These are phyloP conservation scores for Haberlea rhodopensis DNA, from an alignment of 257 asterid species.

Conservation along the genomic window DNA sequence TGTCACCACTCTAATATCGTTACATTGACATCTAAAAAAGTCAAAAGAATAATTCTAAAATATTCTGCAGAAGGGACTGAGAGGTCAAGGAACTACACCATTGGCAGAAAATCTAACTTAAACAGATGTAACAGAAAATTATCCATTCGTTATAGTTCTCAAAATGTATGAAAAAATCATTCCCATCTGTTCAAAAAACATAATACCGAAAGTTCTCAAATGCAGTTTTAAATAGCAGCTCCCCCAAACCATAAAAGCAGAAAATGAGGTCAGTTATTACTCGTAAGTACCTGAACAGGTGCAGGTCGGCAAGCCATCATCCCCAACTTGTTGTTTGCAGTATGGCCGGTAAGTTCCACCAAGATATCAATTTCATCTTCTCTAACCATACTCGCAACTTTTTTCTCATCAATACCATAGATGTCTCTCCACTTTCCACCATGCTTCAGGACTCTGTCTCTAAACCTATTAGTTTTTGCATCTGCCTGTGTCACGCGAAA, in stretches of 20 bases:
- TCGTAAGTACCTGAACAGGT: slow-evolving; percentile 80
- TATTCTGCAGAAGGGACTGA: not conserved
- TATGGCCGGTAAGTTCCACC: slow-evolving; percentile 98
- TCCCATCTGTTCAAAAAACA: slow-evolving; percentile 2
- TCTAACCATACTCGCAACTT: slow-evolving; percentile 79
- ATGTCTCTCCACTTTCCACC: slow-evolving; percentile 94
- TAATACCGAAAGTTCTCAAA: not conserved
- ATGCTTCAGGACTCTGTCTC: slow-evolving; percentile 80
- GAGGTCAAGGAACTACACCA: not conserved
- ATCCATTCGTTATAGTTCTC: not conserved
- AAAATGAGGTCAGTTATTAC: slow-evolving; percentile 6
- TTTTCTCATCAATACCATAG: slow-evolving; percentile 92
- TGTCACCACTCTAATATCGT: not conserved
- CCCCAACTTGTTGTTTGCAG: slow-evolving; percentile 98
- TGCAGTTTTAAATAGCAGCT: slow-evolving; percentile 16
- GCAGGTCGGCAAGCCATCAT: slow-evolving; percentile 99
- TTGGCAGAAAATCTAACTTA: not conserved
- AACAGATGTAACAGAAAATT: not conserved
- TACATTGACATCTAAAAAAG: not conserved
- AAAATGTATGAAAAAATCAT: slow-evolving; percentile 5
- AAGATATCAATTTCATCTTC: slow-evolving; percentile 92
- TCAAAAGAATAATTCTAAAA: not conserved
- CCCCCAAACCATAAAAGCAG: slow-evolving; percentile 11
- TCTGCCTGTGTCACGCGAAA: slow-evolving; percentile 68
- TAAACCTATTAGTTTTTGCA: slow-evolving; percentile 86